Evolutionary conservation across 2,329 filamentous ascomycete genomes (phyloP), one percentile per base, ranked within the genome.

Genomic region (Cercospora berteroae): DNA sequence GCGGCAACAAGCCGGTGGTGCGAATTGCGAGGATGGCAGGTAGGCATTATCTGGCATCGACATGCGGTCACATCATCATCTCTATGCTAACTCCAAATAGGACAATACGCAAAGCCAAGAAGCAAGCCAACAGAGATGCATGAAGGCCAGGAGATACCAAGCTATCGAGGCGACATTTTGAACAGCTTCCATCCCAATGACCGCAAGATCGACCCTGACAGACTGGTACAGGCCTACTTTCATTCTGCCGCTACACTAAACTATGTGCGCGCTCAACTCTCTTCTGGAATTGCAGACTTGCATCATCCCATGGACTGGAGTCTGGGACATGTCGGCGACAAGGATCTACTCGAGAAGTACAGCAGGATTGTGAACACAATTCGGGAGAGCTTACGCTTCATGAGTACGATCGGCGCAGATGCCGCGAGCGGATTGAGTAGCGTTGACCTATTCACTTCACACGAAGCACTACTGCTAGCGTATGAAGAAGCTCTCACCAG

Each of bases 241-340:
- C 91, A 98, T 80, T 97, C 94, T 0, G 92, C 95, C 2, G 92
- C 93, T 8, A 99, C 95, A 0, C 85, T 97, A 69, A 99, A 99
- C 82, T 98, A 95, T 81, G 87, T 97, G 69, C 89, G 95, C 57
- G 89, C 91, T 16, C 89, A 94, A 59, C 83, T 98, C 50, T 86
- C 91, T 0, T 94, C 92, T 3, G 95, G 95, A 16, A 91, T 99
- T 70, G 95, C 95, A 5, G 95, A 99, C 78, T 85, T 99, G 57
- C 94, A 97, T 81, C 91, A 91, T 20, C 95, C 95, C 0, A 84
- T 99, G 31, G 93, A 98, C 83, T 99, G 95, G 95, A 91, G 90
- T 16, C 86, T 99, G 1, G 94, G 94, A 55, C 94, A 98, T 77
- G 93, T 98, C 44, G 88, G 89, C 72, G 93, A 97, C 74, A 89